Conservation (phyloP, 2,329 filamentous ascomycete genomes). For the Aspergillus arachidicola region DNA sequence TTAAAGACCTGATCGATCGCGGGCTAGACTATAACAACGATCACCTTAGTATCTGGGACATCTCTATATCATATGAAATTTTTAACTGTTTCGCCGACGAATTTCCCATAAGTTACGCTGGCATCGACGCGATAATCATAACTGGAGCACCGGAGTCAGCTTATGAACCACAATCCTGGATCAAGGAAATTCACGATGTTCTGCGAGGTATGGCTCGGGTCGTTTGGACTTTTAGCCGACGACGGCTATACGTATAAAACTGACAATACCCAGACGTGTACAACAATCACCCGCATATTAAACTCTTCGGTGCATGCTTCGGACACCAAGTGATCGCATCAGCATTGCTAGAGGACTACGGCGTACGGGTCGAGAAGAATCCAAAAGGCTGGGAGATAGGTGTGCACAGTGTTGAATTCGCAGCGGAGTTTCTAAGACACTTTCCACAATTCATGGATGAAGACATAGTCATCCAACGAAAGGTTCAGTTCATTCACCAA, state of each 20-base stretch:
- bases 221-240: too few species aligned
- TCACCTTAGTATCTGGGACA: background rate
- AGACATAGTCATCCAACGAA: background rate
- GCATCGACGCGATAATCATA: background rate
- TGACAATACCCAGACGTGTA: background rate
- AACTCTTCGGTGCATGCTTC: background rate
- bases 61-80: background rate
- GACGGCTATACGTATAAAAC: fast-evolving
- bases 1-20: background rate
- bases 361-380: background rate
- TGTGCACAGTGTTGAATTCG: background rate
- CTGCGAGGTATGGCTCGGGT: background rate
- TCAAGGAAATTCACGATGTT: background rate
- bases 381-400: background rate
- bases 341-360: background rate
- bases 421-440: background rate
- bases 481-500: background rate
- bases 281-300: background rate
- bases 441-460: background rate
- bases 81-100: background rate
- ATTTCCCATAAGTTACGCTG: background rate
- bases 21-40: background rate
- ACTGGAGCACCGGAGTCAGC: background rate
- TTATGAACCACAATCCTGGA: background rate
- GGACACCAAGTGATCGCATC: background rate